A percentile compares a stretch with the other conserved stretches of the same genome.
phyloP scores from a whole-genome alignment of 495 filamentous ascomycete species.

The Hyaloscypha bicolor region DNA sequence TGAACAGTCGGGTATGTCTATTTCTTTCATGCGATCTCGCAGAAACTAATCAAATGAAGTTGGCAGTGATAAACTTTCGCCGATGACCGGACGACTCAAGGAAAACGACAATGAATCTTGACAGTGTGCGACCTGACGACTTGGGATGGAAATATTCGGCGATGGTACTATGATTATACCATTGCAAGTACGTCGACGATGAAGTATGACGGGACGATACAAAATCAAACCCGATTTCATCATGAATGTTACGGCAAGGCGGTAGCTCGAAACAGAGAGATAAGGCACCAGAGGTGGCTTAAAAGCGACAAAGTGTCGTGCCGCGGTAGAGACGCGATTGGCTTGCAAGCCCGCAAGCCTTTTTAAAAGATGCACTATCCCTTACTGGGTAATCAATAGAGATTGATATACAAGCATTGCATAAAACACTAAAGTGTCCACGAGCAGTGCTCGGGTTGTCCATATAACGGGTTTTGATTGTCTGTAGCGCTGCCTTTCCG shows the following conservation, averaged over 20 bases:
- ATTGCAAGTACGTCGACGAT: background rate
- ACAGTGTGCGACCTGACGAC: background rate
- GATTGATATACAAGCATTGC: background rate
- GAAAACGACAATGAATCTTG: background rate
- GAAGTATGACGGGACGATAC: background rate
- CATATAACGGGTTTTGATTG: too few species aligned
- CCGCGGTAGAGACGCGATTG: background rate
- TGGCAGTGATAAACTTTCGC: slow-evolving; percentile 31
- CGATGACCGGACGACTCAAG: slow-evolving; percentile 18
- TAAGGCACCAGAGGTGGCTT: background rate
- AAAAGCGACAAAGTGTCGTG: background rate
- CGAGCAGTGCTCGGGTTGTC: background rate
- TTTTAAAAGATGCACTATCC: background rate
- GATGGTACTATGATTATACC: background rate
- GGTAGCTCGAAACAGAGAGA: background rate
- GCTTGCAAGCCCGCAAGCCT: background rate
- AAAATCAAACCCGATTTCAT: background rate
- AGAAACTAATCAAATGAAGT: slow-evolving; percentile 4
- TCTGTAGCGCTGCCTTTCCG: too few species aligned
- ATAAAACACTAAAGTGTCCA: background rate
- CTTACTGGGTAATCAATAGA: background rate
- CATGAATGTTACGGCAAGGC: background rate
- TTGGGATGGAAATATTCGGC: background rate
- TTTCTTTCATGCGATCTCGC: background rate
- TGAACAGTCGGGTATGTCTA: slow-evolving; percentile 64